Conservation (phyloP, 1,284 basidiomycete species). For the Heterobasidion parviporum region DNA sequence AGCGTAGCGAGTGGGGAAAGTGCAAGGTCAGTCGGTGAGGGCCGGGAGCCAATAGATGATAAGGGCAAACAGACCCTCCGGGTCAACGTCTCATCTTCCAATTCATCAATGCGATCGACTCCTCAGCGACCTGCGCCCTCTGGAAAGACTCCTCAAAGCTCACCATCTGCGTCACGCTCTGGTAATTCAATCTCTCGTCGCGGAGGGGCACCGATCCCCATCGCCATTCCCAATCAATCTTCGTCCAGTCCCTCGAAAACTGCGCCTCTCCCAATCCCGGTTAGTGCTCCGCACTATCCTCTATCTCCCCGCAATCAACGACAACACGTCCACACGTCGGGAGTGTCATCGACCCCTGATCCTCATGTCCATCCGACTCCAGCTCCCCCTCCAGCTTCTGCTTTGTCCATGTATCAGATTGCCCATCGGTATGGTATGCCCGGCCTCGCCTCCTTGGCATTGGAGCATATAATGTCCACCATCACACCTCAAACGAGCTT, state of each 20-base stretch:
- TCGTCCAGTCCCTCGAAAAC: conserved; percentile 28
- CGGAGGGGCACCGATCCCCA: conserved; percentile 11
- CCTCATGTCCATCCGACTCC: conserved; percentile 71
- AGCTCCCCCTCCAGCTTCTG: conserved; percentile 56
- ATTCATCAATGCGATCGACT: conserved; percentile 1
- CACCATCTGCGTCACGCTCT: conserved; percentile 6
- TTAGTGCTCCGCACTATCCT: conserved; percentile 33
- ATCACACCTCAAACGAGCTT: conserved; percentile 69
- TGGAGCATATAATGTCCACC: conserved; percentile 69
- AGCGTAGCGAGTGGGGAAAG: conserved; percentile 49
- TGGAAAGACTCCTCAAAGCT: conserved; percentile 7
- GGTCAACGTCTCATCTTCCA: conserved; percentile 5
- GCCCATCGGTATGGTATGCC: conserved; percentile 75
- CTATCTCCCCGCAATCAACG: conserved; percentile 38
- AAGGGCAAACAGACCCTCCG: conserved; percentile 11
- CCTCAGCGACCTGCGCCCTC: conserved; percentile 5
- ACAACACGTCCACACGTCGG: conserved; percentile 19
- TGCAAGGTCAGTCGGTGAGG: conserved; percentile 17
- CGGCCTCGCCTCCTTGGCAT: conserved; percentile 54
- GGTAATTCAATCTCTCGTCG: conserved; percentile 11
- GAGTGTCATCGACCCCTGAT: conserved; percentile 35
- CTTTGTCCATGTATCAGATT: conserved; percentile 73
- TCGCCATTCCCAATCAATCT: conserved; percentile 14
- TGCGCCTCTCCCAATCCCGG: conserved; percentile 29
- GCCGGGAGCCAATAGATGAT: conserved; percentile 10